These are phyloP conservation scores for Gloeophyllum trabeum DNA, from an alignment of 768 basidiomycete genomes.

Conservation along the genomic window DNA sequence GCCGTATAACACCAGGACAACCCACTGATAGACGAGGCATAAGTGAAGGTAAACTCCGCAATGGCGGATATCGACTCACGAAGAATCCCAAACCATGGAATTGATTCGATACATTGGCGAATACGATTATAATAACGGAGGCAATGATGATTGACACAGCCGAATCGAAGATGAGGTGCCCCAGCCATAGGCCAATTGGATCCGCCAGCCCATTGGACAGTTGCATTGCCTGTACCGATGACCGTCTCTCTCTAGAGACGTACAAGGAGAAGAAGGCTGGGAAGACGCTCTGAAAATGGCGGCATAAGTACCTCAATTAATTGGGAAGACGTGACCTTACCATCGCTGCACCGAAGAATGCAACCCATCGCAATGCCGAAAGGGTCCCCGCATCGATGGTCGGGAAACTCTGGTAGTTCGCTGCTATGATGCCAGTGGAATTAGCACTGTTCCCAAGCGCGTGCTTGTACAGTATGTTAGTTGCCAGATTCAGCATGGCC, in stretches of 20 bases:
- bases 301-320: background rate
- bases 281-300: slow-evolving; percentile 42
- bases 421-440: slow-evolving; percentile 35
- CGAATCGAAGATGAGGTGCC: slow-evolving; percentile 67
- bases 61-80: slow-evolving; percentile 27
- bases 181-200: slow-evolving; percentile 65
- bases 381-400: slow-evolving; percentile 42
- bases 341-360: slow-evolving; percentile 66
- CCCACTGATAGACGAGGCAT: slow-evolving; percentile 38
- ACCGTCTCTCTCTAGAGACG: slow-evolving; percentile 59
- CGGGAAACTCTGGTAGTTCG: slow-evolving; percentile 50
- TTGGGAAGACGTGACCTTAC: slow-evolving; percentile 23
- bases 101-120: slow-evolving; percentile 41
- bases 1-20: slow-evolving; percentile 60
- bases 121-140: slow-evolving; percentile 53
- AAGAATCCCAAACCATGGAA: slow-evolving; percentile 60
- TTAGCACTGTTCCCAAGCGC: slow-evolving; percentile 44
- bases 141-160: slow-evolving; percentile 47
- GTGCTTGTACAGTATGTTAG: slow-evolving; percentile 54
- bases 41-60: background rate
- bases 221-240: slow-evolving; percentile 76
- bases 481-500: slow-evolving; percentile 54
- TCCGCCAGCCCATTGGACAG: slow-evolving; percentile 65
- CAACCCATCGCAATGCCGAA: slow-evolving; percentile 59
- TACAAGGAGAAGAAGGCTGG: slow-evolving; percentile 80